These are phyloP conservation scores for Penicillium sp. DNA, from an alignment of 2,329 filamentous ascomycete species.

Conservation along the genomic window DNA sequence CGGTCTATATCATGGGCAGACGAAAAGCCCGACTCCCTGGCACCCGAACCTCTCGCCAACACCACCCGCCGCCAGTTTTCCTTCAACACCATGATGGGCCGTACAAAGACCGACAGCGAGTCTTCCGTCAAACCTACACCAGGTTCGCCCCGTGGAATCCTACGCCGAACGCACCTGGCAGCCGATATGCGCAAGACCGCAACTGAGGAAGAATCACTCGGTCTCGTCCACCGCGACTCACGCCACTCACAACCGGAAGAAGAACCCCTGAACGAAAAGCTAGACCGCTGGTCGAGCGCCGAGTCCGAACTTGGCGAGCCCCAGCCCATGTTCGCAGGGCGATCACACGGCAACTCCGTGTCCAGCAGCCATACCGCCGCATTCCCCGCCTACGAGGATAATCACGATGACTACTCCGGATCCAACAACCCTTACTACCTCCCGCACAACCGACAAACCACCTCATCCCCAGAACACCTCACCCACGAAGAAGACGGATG, in stretches of 20 bases:
- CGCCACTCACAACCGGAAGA: conserved; percentile 22
- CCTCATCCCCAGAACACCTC: conserved; percentile 16
- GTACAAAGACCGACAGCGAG: conserved; percentile 37
- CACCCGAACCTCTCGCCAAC: conserved; percentile 44
- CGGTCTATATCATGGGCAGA: conserved; percentile 39
- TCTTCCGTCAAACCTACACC: conserved; percentile 20
- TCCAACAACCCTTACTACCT: conserved; percentile 29
- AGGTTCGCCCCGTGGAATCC: conserved; percentile 38
- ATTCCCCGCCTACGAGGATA: conserved; percentile 32
- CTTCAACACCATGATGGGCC: conserved; percentile 80
- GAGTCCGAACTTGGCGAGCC: conserved; percentile 25
- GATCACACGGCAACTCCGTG: conserved; percentile 25
- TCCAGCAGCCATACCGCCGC: conserved; percentile 25
- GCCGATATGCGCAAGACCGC: conserved; percentile 47
- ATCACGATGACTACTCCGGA: conserved; percentile 23
- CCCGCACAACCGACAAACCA: conserved; percentile 15
- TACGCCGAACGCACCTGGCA: conserved; percentile 43
- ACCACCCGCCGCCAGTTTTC: conserved; percentile 78
- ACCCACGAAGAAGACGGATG: conserved; percentile 17
- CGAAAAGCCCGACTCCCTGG: conserved; percentile 19
- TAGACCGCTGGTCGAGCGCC: conserved; percentile 29
- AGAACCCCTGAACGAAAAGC: conserved; percentile 31
- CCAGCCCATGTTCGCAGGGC: conserved; percentile 17
- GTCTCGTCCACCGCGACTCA: conserved; percentile 75
- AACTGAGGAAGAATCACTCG: conserved; percentile 80